Evolutionary conservation across 257 asterid species (phyloP), one percentile per base, ranked within the genome.

Genomic region (Cordia subcordata): DNA sequence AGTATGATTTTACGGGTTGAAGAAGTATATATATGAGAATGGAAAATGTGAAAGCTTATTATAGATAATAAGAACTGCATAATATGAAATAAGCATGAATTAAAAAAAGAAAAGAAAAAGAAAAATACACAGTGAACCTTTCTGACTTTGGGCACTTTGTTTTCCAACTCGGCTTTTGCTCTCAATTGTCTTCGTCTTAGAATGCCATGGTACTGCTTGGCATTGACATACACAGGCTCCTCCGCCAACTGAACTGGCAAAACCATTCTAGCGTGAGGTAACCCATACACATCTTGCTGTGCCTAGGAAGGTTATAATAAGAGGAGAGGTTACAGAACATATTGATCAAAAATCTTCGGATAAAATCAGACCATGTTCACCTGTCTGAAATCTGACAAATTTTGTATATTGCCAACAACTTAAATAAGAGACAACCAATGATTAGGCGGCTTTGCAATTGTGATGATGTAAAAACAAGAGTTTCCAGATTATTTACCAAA

Each of bases 81-180:
- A 6, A 3, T 27, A 27, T 27, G 35, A 27, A 1, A 6, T 27
- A 27, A 27, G 35, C 35, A n/a, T n/a, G n/a, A n/a, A n/a, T n/a
- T n/a, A n/a, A n/a, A n/a, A n/a, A n/a, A n/a, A n/a, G n/a, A n/a
- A n/a, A n/a, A n/a, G n/a, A n/a, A n/a, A n/a, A n/a, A n/a, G n/a
- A n/a, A n/a, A n/a, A n/a, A n/a, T n/a, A n/a, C n/a, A n/a, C n/a
- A 27, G 6, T 27, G 35, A 27, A 84, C 92, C 92, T 84, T 84
- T 27, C 84, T 65, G 35, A 44, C 56, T 68, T 67, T 74, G 5
- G 68, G 40, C 44, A 53, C 53, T 56, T 74, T 81, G 49, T 76
- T 81, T 58, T 78, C 85, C 63, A 78, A 57, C 55, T 81, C 88
- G 63, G 85, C 85, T 62, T 83, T 83, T 14, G 85, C 81, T 5